A percentile compares a stretch with the other conserved stretches of the same genome.
Conservation (phyloP, 169 alveolate species). For the Plasmodium malariae region DNA sequence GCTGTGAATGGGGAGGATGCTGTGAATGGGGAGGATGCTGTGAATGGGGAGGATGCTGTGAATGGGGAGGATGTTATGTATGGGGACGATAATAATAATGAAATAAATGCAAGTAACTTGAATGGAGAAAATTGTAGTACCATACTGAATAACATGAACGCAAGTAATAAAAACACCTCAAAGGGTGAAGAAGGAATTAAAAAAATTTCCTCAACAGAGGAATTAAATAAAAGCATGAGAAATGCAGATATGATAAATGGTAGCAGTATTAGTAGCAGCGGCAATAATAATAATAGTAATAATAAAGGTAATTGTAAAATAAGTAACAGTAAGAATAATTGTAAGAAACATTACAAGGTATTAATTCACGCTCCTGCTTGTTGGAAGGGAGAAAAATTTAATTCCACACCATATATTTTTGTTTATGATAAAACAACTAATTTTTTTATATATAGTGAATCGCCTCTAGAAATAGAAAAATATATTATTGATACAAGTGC, state of each 20-base stretch:
- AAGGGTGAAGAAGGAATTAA: background rate
- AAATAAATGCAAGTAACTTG: background rate
- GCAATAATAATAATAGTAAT: background rate
- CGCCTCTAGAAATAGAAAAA: conserved; percentile 70
- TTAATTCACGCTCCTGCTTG: conserved; percentile 74
- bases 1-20: background rate
- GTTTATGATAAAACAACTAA: conserved; percentile 44
- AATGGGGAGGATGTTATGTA: background rate
- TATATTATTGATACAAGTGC: conserved; percentile 56
- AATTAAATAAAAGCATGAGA: background rate
- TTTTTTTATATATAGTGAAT: conserved; percentile 66
- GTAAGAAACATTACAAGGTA: conserved; percentile 37
- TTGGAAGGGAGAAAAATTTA: conserved; percentile 66
- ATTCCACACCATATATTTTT: conserved; percentile 46
- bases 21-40: no score
- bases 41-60: background rate
- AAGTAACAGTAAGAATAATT: background rate
- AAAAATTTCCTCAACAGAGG: background rate
- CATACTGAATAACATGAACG: background rate
- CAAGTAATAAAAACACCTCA: background rate
- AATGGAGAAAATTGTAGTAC: background rate
- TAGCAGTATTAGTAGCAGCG: background rate
- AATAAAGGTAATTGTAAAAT: background rate
- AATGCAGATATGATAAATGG: background rate
- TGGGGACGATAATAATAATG: background rate